Base-by-base conservation (phyloP, 2,329 filamentous ascomycete species). In the Hyphodiscus sp. region DNA sequence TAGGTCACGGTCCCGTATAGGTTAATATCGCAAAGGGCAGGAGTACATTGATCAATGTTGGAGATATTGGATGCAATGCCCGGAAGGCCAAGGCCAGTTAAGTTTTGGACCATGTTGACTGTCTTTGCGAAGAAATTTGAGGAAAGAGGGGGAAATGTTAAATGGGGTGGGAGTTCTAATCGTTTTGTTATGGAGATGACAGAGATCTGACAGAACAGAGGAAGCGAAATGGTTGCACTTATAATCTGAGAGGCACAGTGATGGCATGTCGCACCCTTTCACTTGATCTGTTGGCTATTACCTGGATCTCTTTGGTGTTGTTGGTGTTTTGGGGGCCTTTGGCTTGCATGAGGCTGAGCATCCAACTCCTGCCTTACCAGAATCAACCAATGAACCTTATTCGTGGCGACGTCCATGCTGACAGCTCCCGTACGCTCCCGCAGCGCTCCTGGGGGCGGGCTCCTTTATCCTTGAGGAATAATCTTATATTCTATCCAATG, bases 21-120 rank as follows among this genome's bases (percentile, higher is more conserved):
- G 15, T 49, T 52, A 13, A 57, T 46, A 19, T 53, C 51, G 44
- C 58, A 58, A 2, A 60, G 51, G 2, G 26, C 33, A 5, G 51
- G 52, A 8, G 49, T 60, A 47, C 58, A 60, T 44, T 60, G 45
- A 6, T 41, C 47, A 26, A 55, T 45, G 19, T 19, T 45, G 20
- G 50, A 53, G 26, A 60, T 49, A 23, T 53, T 56, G 30, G 54
- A 15, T 15, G 51, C 51, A 13, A 59, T 50, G 42, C 52, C 55
- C 10, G 54, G 50, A 13, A 23, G 45, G 41, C 49, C 48, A 9
- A 30, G 43, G 26, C 55, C 23, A 20, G 47, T 52, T n/a, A 38
- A 4, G 33, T 38, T 38, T 38, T 38, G 33, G 16, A n/a, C 11
- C 33, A 38, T 38, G 4, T 38, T 38, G 33, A n/a, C 16, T 26